phyloP scores from a whole-genome alignment of 345 rosid species.

The Linum lewisii region DNA sequence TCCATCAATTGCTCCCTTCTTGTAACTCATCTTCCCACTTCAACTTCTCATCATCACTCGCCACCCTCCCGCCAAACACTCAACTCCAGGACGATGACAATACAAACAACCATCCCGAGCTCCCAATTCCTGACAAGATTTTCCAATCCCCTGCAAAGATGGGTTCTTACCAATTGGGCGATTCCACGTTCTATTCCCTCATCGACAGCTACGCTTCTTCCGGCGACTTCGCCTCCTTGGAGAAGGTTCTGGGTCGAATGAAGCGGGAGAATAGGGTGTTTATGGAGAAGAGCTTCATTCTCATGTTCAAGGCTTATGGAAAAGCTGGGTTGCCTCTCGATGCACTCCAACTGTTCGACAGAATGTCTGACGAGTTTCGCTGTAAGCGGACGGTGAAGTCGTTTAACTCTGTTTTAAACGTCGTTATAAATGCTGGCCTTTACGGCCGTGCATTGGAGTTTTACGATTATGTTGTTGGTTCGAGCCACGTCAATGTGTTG shows the following conservation, averaged over 20 bases:
- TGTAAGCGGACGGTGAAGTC: slow-evolving; percentile 72
- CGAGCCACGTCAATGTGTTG: slow-evolving; percentile 34
- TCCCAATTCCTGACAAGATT: slow-evolving; percentile 41
- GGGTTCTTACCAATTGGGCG: slow-evolving; percentile 67
- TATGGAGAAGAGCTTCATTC: slow-evolving; percentile 45
- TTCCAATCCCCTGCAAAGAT: slow-evolving; percentile 39
- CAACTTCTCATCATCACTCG: too few relatives aligned
- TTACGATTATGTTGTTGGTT: slow-evolving; percentile 36
- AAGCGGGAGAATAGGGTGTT: slow-evolving; percentile 47
- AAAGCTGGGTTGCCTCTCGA: slow-evolving; percentile 49
- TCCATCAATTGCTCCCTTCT: too few relatives aligned
- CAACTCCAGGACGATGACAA: too few relatives aligned
- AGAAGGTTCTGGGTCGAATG: slow-evolving; percentile 51
- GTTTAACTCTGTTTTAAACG: slow-evolving; percentile 79
- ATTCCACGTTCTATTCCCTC: slow-evolving; percentile 65
- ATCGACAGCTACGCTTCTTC: slow-evolving; percentile 44
- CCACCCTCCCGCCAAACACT: too few relatives aligned
- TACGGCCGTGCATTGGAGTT: slow-evolving; percentile 57
- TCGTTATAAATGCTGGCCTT: slow-evolving; percentile 48
- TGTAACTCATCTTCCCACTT: too few relatives aligned
- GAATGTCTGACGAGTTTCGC: slow-evolving; percentile 48
- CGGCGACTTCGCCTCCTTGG: slow-evolving; percentile 50
- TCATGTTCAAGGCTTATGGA: slow-evolving; percentile 66
- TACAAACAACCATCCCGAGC: background rate
- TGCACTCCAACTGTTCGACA: slow-evolving; percentile 58